These are phyloP conservation scores for Lodderomyces beijingensis DNA, from an alignment of 1,139 yeast species.

Conservation along the genomic window DNA sequence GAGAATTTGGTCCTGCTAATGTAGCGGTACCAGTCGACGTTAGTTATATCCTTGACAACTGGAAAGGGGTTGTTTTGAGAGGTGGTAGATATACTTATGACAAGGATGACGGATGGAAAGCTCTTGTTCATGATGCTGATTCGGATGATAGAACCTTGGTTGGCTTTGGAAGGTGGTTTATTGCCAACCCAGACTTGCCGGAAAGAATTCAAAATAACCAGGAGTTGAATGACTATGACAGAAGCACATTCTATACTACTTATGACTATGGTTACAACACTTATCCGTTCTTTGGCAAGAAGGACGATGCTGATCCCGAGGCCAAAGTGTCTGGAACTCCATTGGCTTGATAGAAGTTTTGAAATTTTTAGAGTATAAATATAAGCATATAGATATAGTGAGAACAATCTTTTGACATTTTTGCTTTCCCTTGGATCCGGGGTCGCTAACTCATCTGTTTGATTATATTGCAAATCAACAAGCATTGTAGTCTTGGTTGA, in stretches of 20 bases:
- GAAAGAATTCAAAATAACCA: constrained; percentile 40
- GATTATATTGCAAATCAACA: background rate
- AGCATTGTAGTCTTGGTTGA: too few relatives aligned
- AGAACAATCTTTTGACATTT: background rate
- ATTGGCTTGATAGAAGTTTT: constrained; percentile 7
- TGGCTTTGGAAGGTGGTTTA: constrained; percentile 45
- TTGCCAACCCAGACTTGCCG: constrained; percentile 52
- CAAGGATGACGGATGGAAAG: constrained; percentile 17
- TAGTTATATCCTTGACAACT: constrained; percentile 33
- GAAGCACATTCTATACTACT: constrained; percentile 20
- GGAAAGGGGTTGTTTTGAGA: constrained; percentile 47
- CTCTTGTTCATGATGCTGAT: constrained; percentile 19
- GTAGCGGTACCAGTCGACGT: constrained; percentile 12
- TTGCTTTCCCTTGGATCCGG: background rate
- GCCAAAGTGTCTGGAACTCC: constrained; percentile 13
- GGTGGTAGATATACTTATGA: constrained; percentile 40
- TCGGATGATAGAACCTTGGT: constrained; percentile 37
- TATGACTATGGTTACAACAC: constrained; percentile 25
- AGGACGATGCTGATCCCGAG: constrained; percentile 14
- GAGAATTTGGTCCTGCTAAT: constrained; percentile 17
- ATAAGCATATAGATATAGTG: background rate
- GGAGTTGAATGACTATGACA: constrained; percentile 30
- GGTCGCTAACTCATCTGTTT: background rate
- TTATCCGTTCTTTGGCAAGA: constrained; percentile 11
- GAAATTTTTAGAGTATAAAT: background rate